These are phyloP conservation scores for Moelleriella libera DNA, from an alignment of 2,329 filamentous ascomycete species.

Conservation along the genomic window DNA sequence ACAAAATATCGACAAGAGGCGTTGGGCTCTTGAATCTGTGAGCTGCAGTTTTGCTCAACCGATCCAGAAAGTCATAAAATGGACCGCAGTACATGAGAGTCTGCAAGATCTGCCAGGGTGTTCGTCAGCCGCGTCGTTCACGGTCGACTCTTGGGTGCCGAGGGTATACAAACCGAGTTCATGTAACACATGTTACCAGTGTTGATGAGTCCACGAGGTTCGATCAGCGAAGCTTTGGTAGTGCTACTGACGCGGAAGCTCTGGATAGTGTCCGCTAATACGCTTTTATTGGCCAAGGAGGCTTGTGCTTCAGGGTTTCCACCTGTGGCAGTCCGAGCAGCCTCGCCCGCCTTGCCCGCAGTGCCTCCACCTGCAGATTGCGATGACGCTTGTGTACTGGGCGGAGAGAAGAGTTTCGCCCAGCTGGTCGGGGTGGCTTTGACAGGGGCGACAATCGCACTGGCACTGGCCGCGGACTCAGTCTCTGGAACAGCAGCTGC, in stretches of 20 bases:
- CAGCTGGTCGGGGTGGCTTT: slow-evolving; percentile 22
- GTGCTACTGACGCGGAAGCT: slow-evolving; percentile 54
- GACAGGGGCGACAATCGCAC: slow-evolving; percentile 9
- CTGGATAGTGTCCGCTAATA: slow-evolving; percentile 63
- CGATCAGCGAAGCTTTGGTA: slow-evolving; percentile 65
- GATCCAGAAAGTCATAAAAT: slow-evolving; percentile 87
- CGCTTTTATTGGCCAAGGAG: slow-evolving; percentile 32
- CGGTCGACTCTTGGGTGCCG: slow-evolving; percentile 17
- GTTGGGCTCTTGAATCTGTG: slow-evolving; percentile 94
- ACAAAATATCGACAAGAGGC: slow-evolving; percentile 88
- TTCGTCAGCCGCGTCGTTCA: neutral
- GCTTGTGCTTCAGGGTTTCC: slow-evolving; percentile 19
- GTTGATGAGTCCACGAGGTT: slow-evolving; percentile 88
- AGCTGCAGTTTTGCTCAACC: slow-evolving; percentile 67
- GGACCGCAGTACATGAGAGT: slow-evolving; percentile 85
- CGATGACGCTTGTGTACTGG: slow-evolving; percentile 9
- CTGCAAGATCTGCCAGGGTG: slow-evolving; percentile 62
- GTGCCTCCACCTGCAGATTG: slow-evolving; percentile 7
- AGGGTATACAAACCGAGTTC: slow-evolving; percentile 57
- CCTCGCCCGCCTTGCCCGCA: slow-evolving; percentile 11
- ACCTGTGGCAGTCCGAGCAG: slow-evolving; percentile 4
- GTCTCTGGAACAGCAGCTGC: slow-evolving; percentile 8
- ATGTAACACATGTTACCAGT: slow-evolving; percentile 99
- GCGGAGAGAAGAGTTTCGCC: slow-evolving; percentile 24
- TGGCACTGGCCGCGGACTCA: slow-evolving; percentile 5